Evolutionary conservation across 768 basidiomycete genomes (phyloP).

Genomic region (Macrolepiota fuliginosa): DNA sequence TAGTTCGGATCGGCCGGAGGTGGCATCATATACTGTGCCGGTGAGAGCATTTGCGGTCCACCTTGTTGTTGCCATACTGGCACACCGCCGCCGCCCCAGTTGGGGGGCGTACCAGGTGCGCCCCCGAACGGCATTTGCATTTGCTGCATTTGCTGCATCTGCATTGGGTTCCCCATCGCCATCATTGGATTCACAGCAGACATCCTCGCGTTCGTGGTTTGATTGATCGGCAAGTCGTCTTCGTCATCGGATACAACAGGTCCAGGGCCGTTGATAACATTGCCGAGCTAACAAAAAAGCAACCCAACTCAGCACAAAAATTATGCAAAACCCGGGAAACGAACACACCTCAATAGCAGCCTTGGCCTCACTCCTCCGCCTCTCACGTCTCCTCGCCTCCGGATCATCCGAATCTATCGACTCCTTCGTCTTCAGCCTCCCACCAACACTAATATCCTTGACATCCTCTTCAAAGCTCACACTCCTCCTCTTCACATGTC

Average conservation of each 20-base stretch:
- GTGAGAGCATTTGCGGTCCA: slow-evolving; percentile 36
- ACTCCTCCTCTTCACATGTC: slow-evolving; percentile 54
- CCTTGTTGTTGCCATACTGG: slow-evolving; percentile 21
- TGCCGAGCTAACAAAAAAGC: slow-evolving; percentile 63
- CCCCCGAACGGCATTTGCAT: slow-evolving; percentile 25
- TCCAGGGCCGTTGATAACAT: slow-evolving; percentile 78
- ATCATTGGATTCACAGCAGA: slow-evolving; percentile 46
- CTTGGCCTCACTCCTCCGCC: slow-evolving; percentile 79
- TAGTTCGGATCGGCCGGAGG: slow-evolving; percentile 52
- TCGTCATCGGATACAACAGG: slow-evolving; percentile 57
- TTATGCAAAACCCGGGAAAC: slow-evolving; percentile 11
- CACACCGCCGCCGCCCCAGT: slow-evolving; percentile 27
- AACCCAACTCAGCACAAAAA: slow-evolving; percentile 10
- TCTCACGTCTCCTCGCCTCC: slow-evolving; percentile 63
- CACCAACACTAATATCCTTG: slow-evolving; percentile 18
- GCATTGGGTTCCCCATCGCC: slow-evolving; percentile 32
- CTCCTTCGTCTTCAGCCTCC: slow-evolving; percentile 19
- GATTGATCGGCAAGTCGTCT: slow-evolving; percentile 47
- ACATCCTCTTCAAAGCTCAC: slow-evolving; percentile 67
- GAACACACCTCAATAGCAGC: slow-evolving; percentile 78
- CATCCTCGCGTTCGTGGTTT: slow-evolving; percentile 37
- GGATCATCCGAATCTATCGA: slow-evolving; percentile 26
- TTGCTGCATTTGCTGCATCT: slow-evolving; percentile 25
- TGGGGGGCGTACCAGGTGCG: slow-evolving; percentile 18
- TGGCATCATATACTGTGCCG: slow-evolving; percentile 43